Evolutionary conservation across 768 basidiomycete genomes (phyloP), one percentile per base, ranked within the genome.

Genomic region (Suillus subaureus): DNA sequence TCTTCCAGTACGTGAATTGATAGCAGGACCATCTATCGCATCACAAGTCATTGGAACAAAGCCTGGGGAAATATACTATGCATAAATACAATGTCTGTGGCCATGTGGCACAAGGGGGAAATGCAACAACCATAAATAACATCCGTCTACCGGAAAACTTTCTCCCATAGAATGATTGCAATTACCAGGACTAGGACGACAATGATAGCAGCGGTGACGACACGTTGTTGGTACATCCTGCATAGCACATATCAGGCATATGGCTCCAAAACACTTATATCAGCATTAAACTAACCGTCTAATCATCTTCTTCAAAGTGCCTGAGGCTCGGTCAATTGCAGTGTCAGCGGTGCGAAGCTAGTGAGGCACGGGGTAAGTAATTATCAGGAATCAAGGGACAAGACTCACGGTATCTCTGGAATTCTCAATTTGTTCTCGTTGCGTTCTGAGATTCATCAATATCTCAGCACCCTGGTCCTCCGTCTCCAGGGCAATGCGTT

Each of bases 171-270:
- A 63, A 97, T 90, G 69, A 96, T 82, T 31, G 80, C 80, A 68
- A 98, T 96, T 58, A 99, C 86, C 4, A 96, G 74, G 61, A 97
- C 80, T 42, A 99, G 89, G 35, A 99, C 87, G 64, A 82, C 79
- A 64, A 99, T 90, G 71, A 99, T 99, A 47, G 86, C 90, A 45
- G 79, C 91, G 6, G 96, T 98, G 57, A 97, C 84, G 57, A 93
- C 85, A 61, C 93, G 90, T 72, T 99, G 97, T 77, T 97, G 95
- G 75, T 98, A 96, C 94, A 99, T 97, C 81, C 97, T 99, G 21
- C 58, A 42, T 75, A 55, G 75, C 69, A 79, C 70, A 77, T 72
- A 72, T 79, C 54, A 67, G 67, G 67, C 28, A 70, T 54, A 42
- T 65, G 61, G 45, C 21, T 33, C 66, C 39, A 71, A 58, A 64